Percentiles rank a stretch among this genome's conserved stretches.
Conservation (phyloP, 345 rosid genomes). For the Arabidopsis suecica region DNA sequence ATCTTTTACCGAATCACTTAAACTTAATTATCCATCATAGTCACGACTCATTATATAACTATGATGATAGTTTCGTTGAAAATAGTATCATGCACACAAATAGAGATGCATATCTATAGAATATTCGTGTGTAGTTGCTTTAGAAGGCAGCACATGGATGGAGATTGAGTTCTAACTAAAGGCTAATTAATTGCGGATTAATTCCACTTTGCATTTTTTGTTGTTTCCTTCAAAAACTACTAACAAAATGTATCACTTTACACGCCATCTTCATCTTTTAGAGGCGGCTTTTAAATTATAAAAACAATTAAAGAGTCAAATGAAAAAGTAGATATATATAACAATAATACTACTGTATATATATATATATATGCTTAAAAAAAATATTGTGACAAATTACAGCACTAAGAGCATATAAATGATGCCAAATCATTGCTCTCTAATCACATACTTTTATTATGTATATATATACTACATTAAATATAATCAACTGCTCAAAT, state of each 20-base stretch:
- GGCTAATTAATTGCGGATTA: constrained; percentile 6
- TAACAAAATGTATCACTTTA: constrained; percentile 36
- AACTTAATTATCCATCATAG: constrained; percentile 20
- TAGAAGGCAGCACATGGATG: constrained; percentile 46
- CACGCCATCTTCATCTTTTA: constrained; percentile 43
- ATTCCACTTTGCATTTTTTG: constrained; percentile 33
- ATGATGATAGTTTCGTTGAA: constrained; percentile 24
- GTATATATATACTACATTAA: not conserved
- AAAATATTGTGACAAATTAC: constrained; percentile 14
- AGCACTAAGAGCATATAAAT: constrained; percentile 34
- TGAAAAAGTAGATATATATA: constrained; percentile 21
- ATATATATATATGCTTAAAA: constrained; percentile 7
- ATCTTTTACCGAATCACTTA: not conserved
- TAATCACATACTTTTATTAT: not conserved
- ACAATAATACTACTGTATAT: not conserved
- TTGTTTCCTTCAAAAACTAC: constrained; percentile 31
- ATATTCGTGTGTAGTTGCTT: constrained; percentile 43
- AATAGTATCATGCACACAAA: constrained; percentile 23
- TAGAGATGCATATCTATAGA: constrained; percentile 16
- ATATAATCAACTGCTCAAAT: not conserved
- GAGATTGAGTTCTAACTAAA: constrained; percentile 26
- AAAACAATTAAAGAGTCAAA: constrained; percentile 39
- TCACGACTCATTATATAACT: constrained; percentile 5
- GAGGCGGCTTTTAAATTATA: constrained; percentile 37
- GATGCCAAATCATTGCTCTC: constrained; percentile 37